A percentile compares a stretch with the other conserved stretches of the same genome.
phyloP scores from a whole-genome alignment of 164 flowering plant genomes.

The Paratinospora sagittata region DNA sequence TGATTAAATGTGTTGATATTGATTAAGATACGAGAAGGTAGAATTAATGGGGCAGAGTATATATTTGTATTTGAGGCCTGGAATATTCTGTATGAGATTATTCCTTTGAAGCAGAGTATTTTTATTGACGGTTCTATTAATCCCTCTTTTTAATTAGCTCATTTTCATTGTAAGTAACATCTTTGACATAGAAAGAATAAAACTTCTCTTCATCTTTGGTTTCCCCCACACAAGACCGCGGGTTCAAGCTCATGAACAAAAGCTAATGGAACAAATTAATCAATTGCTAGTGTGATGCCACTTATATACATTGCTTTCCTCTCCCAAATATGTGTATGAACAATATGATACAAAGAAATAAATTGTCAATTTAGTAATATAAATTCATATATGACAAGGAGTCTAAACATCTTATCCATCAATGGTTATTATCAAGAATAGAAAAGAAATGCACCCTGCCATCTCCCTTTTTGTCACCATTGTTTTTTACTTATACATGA shows the following conservation, averaged over 20 bases:
- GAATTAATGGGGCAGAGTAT: not conserved
- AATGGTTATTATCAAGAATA: too few species aligned
- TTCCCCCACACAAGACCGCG: not conserved
- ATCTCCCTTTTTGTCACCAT: too few species aligned
- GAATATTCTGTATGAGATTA: not conserved
- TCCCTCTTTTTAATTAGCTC: not conserved
- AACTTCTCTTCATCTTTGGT: not conserved
- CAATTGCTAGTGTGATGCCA: not conserved
- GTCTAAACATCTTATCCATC: too few species aligned
- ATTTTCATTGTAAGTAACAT: not conserved
- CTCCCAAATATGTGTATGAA: too few species aligned
- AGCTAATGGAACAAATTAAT: not conserved
- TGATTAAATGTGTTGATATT: not conserved
- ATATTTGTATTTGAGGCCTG: not conserved
- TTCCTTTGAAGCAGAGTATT: not conserved
- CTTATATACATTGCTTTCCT: too few species aligned
- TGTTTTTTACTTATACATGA: too few species aligned
- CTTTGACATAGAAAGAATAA: not conserved
- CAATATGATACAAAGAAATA: too few species aligned
- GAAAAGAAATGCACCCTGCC: too few species aligned
- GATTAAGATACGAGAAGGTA: not conserved
- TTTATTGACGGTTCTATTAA: not conserved
- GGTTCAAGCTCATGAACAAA: too few species aligned
- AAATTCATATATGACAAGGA: too few species aligned
- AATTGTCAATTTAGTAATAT: too few species aligned